These are phyloP conservation scores for Apiospora sp. DNA, from an alignment of 2,329 filamentous ascomycete genomes.

Conservation along the genomic window DNA sequence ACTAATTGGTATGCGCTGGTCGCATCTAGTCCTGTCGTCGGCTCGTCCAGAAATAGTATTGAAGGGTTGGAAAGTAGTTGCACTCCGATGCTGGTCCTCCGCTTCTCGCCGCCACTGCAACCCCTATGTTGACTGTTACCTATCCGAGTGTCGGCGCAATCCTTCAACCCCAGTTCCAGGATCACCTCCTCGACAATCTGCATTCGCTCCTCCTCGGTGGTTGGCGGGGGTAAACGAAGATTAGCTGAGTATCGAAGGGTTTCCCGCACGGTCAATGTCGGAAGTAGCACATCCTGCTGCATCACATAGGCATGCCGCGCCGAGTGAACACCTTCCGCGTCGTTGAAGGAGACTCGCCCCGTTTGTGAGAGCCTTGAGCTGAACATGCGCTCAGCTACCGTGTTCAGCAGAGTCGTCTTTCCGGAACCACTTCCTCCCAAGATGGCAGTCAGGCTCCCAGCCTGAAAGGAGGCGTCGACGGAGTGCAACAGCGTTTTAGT, in stretches of 20 bases:
- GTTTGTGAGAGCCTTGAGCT: constrained; percentile 58
- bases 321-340: constrained; percentile 57
- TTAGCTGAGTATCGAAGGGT: constrained; percentile 78
- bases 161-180: constrained; percentile 76
- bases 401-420: constrained; percentile 76
- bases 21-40: constrained; percentile 79
- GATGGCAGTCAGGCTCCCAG: constrained; percentile 76
- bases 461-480: constrained; percentile 69
- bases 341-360: constrained; percentile 70
- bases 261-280: constrained; percentile 78
- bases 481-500: constrained; percentile 66
- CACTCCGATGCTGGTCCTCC: constrained; percentile 78
- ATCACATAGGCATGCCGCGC: constrained; percentile 75
- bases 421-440: constrained; percentile 78
- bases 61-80: constrained; percentile 82
- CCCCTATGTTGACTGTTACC: constrained; percentile 76
- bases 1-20: constrained; percentile 80
- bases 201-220: constrained; percentile 64
- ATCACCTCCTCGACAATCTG: constrained; percentile 80
- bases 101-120: constrained; percentile 81
- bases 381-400: constrained; percentile 73
- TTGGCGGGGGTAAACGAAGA: constrained; percentile 70
- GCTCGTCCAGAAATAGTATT: constrained; percentile 80
- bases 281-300: constrained; percentile 78
- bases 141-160: constrained; percentile 78